A percentile compares a stretch with the other conserved stretches of the same genome.
phyloP scores from a whole-genome alignment of 148 eudicot species.

The Rhododendron kiyosumense region DNA sequence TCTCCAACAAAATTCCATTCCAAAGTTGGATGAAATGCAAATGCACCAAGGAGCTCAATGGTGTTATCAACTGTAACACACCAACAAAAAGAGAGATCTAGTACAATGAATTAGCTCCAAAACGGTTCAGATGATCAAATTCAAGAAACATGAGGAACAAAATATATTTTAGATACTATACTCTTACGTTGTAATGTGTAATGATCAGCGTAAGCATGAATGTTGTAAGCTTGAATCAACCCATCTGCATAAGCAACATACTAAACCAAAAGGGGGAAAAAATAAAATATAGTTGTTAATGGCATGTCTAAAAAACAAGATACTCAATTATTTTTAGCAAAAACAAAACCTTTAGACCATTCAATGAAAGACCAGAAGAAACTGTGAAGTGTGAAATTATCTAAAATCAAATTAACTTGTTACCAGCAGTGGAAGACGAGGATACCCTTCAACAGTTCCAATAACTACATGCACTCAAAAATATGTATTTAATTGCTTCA shows the following conservation, averaged over 20 bases:
- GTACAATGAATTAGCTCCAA: conserved; percentile 5
- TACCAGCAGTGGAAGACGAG: conserved; percentile 93
- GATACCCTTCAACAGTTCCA: conserved; percentile 98
- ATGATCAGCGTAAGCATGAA: conserved; percentile 88
- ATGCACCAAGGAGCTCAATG: conserved; percentile 87
- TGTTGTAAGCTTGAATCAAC: conserved; percentile 89
- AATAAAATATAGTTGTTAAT: background rate
- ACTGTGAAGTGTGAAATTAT: background rate
- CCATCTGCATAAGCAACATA: conserved; percentile 98
- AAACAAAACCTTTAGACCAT: background rate
- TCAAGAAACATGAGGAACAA: background rate
- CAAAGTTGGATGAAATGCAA: conserved; percentile 92
- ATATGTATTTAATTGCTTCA: conserved; percentile 2
- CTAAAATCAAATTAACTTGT: conserved; percentile 8
- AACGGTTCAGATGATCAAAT: conserved; percentile 13
- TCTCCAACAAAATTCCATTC: conserved; percentile 96
- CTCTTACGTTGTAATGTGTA: conserved; percentile 91
- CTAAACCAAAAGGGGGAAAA: conserved; percentile 33
- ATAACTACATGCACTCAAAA: conserved; percentile 53
- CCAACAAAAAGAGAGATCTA: conserved; percentile 3
- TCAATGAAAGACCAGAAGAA: background rate
- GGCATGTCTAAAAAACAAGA: background rate
- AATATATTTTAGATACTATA: conserved; percentile 7
- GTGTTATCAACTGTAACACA: conserved; percentile 82
- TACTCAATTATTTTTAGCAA: background rate